phyloP scores from a whole-genome alignment of 179 eudicot species.

The Silene vulgaris region DNA sequence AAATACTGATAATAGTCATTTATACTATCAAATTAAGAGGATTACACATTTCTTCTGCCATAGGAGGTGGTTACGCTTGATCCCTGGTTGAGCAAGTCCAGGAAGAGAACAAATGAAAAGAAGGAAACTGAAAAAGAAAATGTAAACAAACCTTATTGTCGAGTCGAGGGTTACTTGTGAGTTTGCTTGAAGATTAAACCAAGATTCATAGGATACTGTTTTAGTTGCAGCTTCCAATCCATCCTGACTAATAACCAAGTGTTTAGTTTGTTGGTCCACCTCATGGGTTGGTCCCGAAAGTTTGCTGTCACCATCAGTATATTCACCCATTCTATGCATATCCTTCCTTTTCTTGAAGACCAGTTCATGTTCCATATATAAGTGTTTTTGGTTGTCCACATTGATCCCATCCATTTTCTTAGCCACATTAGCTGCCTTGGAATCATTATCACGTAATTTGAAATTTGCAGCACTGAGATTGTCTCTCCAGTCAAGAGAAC shows the following conservation, averaged over 20 bases:
- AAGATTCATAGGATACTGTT: constrained; percentile 55
- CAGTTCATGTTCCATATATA: constrained; percentile 25
- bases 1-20: too few relatives aligned
- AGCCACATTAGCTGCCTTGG: constrained; percentile 22
- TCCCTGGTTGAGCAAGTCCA: neutral
- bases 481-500: constrained; percentile 24
- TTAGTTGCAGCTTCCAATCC: constrained; percentile 67
- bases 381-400: constrained; percentile 26
- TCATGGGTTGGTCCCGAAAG: constrained; percentile 23
- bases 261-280: constrained; percentile 32
- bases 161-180: constrained; percentile 57
- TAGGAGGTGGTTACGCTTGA: constrained; percentile 9
- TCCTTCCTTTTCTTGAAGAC: constrained; percentile 34
- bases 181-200: constrained; percentile 57
- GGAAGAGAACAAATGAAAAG: constrained; percentile 8
- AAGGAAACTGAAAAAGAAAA: neutral
- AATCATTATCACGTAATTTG: constrained; percentile 20
- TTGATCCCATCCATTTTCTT: constrained; percentile 26
- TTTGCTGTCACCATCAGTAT: constrained; percentile 23
- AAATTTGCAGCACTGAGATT: constrained; percentile 16
- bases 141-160: constrained; percentile 50
- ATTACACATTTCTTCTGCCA: neutral
- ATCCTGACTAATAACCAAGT: constrained; percentile 40
- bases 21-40: too few relatives aligned
- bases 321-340: constrained; percentile 30